Percentiles rank a stretch among this genome's conserved stretches.
These are phyloP conservation scores for Talaromyces nanjingensis DNA, from an alignment of 495 filamentous ascomycete genomes.

Conservation along the genomic window DNA sequence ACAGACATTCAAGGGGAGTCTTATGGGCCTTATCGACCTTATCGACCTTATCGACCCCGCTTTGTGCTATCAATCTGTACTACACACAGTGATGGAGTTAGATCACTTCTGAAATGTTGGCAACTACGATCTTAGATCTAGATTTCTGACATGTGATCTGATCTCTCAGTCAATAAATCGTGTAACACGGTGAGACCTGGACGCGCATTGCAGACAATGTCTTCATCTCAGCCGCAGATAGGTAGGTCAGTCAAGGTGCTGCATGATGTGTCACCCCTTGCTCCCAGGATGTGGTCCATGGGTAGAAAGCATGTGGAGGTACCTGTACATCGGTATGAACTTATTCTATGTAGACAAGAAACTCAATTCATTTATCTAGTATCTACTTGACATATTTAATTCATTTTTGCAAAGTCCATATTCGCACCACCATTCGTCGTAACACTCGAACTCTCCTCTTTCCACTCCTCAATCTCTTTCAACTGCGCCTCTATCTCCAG, in stretches of 20 bases:
- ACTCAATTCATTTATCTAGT: neutral
- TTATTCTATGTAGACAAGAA: neutral
- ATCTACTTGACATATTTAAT: neutral
- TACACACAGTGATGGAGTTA: neutral
- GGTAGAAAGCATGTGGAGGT: neutral
- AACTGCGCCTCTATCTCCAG: constrained; percentile 14
- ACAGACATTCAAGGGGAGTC: too few species aligned
- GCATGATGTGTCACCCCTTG: neutral
- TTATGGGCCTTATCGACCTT: too few species aligned
- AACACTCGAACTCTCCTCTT: constrained; percentile 11
- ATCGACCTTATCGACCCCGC: neutral
- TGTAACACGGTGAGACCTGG: neutral
- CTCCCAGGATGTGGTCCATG: neutral
- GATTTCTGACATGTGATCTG: neutral
- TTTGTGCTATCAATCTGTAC: neutral
- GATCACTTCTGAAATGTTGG: neutral
- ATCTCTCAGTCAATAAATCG: neutral
- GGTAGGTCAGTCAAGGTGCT: neutral
- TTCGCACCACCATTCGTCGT: neutral
- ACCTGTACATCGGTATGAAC: neutral
- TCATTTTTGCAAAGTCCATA: neutral
- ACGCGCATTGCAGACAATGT: neutral
- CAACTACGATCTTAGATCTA: neutral
- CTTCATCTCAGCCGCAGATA: neutral
- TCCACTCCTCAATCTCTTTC: constrained; percentile 18